Evolutionary conservation across 2,329 filamentous ascomycete species (phyloP).

Genomic region (Aspergillus eucalypticola): DNA sequence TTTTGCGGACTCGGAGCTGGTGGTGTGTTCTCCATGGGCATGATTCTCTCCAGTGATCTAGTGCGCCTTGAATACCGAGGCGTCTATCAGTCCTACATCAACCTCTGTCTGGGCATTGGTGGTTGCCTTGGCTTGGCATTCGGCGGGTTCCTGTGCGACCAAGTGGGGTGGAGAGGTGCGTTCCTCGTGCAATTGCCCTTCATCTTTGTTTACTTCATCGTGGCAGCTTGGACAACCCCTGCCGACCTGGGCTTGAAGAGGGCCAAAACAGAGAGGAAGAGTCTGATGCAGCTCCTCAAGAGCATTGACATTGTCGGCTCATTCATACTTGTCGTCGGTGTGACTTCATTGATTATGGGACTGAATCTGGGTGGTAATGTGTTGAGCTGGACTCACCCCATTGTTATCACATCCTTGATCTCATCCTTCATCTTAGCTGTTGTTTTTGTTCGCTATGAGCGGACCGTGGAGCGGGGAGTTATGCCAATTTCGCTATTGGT

Average conservation of each 20-base stretch:
- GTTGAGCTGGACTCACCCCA: conserved; percentile 52
- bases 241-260: conserved; percentile 48
- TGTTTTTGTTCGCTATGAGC: conserved; percentile 45
- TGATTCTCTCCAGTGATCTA: conserved; percentile 61
- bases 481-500: conserved; percentile 53
- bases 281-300: conserved; percentile 45
- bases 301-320: conserved; percentile 55
- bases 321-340: conserved; percentile 47
- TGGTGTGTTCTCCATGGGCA: conserved; percentile 69
- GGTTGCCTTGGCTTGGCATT: conserved; percentile 42
- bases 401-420: conserved; percentile 51
- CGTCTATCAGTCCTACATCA: conserved; percentile 46
- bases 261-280: conserved; percentile 43
- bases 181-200: conserved; percentile 54
- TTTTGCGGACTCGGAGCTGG: conserved; percentile 73
- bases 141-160: conserved; percentile 43
- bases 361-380: conserved; percentile 57
- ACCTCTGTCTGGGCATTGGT: conserved; percentile 39
- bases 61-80: conserved; percentile 67
- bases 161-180: conserved; percentile 43
- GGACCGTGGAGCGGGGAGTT: conserved; percentile 49
- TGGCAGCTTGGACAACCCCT: conserved; percentile 48
- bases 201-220: conserved; percentile 47
- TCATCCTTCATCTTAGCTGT: conserved; percentile 41
- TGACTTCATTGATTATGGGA: conserved; percentile 53